Base-by-base conservation (phyloP, 78 protist species). In the Protostelium mycophagum region DNA sequence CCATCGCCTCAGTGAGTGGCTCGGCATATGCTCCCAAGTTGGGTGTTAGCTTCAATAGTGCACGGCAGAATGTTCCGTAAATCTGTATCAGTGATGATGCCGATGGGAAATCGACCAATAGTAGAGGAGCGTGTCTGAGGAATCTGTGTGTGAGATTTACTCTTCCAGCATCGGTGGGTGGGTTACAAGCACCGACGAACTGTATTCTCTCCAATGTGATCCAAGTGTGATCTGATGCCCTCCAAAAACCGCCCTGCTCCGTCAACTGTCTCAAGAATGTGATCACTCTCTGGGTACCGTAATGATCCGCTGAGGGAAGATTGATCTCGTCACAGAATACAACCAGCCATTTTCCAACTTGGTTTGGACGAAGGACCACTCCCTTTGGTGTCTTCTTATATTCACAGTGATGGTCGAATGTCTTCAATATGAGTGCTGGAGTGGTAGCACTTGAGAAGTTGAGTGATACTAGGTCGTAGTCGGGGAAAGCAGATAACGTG, bases 151-250 rank as follows among this genome's bases (percentile, higher is more conserved):
- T 38, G 28, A 99, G 93, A 36, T 96, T 97, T 51, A 91, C 96
- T n/a, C 99, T 98, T 36, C 99, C 99, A 23, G 99, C 97, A 86
- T 98, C 99, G 0, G 99, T 98, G 85, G 99, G 99, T 28, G 99
- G 99, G 90, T 99, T 98, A 92, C 99, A 99, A 23, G 99, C 99
- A 16, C 97, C 99, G 34, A 95, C 97, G 88, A 97, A 91, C 89
- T 97, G 99, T 16, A 98, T 88, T 37, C 97, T 95, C 86, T 98
- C 98, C 25, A 98, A 89, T 34, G 36, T 5, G 34, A 97, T 94
- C 98, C 97, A 98, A 34, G 93, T 83, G 87, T 94, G 92, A 35
- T 89, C 96, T 0, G 93, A 90, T 0, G 93, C 89, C 36, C 95
- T 84, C 98, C 98, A 98, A 95, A 97, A 98, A 28, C 99, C 99